Evolutionary conservation across 192 early-diverging fungal species (phyloP).

Genomic region (Pilobolus umbonatus): DNA sequence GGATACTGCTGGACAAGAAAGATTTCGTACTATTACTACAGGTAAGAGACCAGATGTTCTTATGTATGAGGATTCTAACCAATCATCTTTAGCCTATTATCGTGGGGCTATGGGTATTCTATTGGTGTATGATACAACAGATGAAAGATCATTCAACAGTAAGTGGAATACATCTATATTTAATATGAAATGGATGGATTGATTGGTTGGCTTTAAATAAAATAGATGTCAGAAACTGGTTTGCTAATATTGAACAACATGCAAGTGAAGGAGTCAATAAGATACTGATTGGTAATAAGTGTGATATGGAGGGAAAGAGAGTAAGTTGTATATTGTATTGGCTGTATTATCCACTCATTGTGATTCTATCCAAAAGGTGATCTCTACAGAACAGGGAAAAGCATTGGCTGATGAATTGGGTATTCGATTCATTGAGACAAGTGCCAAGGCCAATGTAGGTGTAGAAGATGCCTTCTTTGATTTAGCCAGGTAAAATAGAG

Average conservation of each 20-base stretch:
- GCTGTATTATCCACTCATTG: constrained; percentile 4
- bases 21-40: constrained; percentile 98
- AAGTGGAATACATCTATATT: constrained; percentile 26
- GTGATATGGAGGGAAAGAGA: constrained; percentile 95
- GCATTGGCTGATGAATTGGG: constrained; percentile 90
- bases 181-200: neutral
- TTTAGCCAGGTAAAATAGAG: constrained; percentile 66
- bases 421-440: constrained; percentile 96
- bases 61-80: neutral
- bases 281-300: constrained; percentile 99
- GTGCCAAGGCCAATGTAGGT: constrained; percentile 97
- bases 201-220: neutral
- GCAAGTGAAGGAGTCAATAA: constrained; percentile 99
- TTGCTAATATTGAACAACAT: constrained; percentile 99
- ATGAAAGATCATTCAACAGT: constrained; percentile 98
- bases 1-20: constrained; percentile 99
- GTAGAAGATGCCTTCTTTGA: constrained; percentile 97
- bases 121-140: constrained; percentile 96
- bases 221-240: constrained; percentile 98
- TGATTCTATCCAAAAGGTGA: constrained; percentile 52
- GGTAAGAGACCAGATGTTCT: constrained; percentile 42
- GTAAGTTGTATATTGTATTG: constrained; percentile 35
- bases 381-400: constrained; percentile 94
- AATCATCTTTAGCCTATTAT: constrained; percentile 76
- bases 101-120: constrained; percentile 99